phyloP scores from a whole-genome alignment of 148 eudicot species.

The Selenicereus undatus region DNA sequence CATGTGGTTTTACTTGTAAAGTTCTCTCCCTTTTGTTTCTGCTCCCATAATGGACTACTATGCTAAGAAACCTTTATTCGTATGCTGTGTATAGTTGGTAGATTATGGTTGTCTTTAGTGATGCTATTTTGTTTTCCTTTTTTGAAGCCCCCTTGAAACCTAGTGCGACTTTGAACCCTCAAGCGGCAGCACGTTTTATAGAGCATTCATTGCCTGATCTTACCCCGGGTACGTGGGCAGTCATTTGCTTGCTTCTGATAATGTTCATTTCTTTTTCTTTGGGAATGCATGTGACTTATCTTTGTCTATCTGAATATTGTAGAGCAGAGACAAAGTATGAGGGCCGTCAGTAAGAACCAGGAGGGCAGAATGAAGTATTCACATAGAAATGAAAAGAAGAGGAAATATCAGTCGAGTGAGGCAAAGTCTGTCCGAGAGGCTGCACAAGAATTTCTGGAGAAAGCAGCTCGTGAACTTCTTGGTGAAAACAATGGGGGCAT shows the following conservation, averaged over 20 bases:
- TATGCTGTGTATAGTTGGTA: background rate
- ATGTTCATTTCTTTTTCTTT: background rate
- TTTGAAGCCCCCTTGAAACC: slow-evolving; percentile 75
- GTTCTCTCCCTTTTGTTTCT: background rate
- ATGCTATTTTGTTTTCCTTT: slow-evolving; percentile 5
- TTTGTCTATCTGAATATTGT: slow-evolving; percentile 21
- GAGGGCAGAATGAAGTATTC: slow-evolving; percentile 41
- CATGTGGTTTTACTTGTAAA: no score
- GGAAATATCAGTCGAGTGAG: slow-evolving; percentile 59
- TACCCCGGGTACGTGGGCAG: slow-evolving; percentile 49
- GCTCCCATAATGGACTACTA: background rate
- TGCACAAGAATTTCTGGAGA: slow-evolving; percentile 88
- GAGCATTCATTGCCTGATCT: slow-evolving; percentile 94
- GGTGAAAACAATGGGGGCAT: slow-evolving; percentile 57
- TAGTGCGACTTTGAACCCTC: slow-evolving; percentile 54
- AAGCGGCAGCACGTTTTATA: slow-evolving; percentile 83
- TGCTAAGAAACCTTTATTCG: background rate
- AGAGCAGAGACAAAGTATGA: slow-evolving; percentile 86
- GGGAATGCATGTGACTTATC: slow-evolving; percentile 1
- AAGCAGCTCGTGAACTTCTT: slow-evolving; percentile 90
- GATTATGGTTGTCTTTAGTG: background rate
- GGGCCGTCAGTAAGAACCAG: slow-evolving; percentile 60
- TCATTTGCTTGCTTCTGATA: background rate
- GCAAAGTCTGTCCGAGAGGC: slow-evolving; percentile 72
- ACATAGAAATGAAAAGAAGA: slow-evolving; percentile 67